Evolutionary conservation across 768 basidiomycete species (phyloP), one percentile per base, ranked within the genome.

Genomic region (Nevesoporus exiguus): DNA sequence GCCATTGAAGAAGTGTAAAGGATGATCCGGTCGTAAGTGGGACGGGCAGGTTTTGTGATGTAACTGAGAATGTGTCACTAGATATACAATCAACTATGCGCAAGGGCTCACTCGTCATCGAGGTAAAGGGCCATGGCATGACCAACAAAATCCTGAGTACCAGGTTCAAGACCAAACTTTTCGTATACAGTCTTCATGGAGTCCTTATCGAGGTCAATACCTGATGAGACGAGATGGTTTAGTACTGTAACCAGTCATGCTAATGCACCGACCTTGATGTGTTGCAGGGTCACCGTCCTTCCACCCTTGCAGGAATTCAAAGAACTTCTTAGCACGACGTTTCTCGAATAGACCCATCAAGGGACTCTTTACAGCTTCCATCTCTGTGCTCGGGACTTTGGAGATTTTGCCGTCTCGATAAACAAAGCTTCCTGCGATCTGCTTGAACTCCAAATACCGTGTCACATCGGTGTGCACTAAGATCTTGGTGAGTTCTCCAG

Each of bases 261-360:
- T 11, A 17, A 57, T n/a, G 25, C 14, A 60, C 77, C 50, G 30
- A 91, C 97, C 96, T 76, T 97, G 93, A 69, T 99, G 96, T 19
- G 96, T 98, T 19, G 86, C 77, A n/a, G 93, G 91, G 70, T 98
- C 94, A 0, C 91, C 87, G 65, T 98, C 95, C 72, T 81, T 92
- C 94, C 93, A 98, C 57, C 79, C 80, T 76, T 99, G 97, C 59
- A 99, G 71, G 74, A 95, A 99, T 72, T 91, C 86, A 67, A 99
- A 98, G 79, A 99, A 99, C 70, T 95, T 97, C 82, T 95, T 97
- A 17, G 96, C 96, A 36, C 97, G 80, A 58, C 94, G 79, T 77
- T 99, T 99, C 82, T 99, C 97, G 63, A 98, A 98, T 36, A 98
- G 76, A n/a, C 97, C 97, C 95, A 99, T 98, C 64, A 99, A 78